These are phyloP conservation scores for Metschnikowia similis DNA, from an alignment of 805 yeast species.

Conservation along the genomic window DNA sequence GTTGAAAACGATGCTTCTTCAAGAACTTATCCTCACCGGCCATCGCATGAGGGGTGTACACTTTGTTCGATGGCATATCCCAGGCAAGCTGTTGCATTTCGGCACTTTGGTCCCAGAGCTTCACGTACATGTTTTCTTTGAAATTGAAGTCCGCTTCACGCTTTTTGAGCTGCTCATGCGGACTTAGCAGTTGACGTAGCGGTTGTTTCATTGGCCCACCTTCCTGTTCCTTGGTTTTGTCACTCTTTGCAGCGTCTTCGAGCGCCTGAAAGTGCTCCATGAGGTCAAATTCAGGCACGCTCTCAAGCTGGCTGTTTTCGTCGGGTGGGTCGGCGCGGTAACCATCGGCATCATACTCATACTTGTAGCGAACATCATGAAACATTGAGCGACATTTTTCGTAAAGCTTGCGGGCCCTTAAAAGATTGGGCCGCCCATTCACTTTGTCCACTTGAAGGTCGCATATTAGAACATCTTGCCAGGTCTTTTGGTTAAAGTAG, in stretches of 20 bases:
- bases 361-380: conserved; percentile 21
- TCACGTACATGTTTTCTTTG: conserved; percentile 9
- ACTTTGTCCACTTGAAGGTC: conserved; percentile 4
- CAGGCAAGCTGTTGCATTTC: conserved; percentile 9
- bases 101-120: conserved; percentile 8
- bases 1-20: not conserved
- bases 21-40: not conserved
- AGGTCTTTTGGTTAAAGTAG: conserved; percentile 1
- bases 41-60: not conserved
- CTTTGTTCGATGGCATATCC: not conserved
- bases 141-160: not conserved
- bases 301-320: conserved; percentile 2
- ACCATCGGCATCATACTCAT: conserved; percentile 23
- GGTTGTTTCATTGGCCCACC: not conserved
- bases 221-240: not conserved
- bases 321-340: conserved; percentile 6
- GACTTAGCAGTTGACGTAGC: not conserved
- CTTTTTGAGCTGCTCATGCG: conserved; percentile 1
- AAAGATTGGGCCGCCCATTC: conserved; percentile 3
- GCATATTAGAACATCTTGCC: conserved; percentile 17
- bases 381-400: conserved; percentile 25
- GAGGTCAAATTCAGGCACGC: conserved; percentile 11
- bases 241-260: not conserved
- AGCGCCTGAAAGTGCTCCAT: conserved; percentile 11
- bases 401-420: conserved; percentile 16